phyloP scores from a whole-genome alignment of 129 eudicot genomes.

The Scalesia atractyloides region DNA sequence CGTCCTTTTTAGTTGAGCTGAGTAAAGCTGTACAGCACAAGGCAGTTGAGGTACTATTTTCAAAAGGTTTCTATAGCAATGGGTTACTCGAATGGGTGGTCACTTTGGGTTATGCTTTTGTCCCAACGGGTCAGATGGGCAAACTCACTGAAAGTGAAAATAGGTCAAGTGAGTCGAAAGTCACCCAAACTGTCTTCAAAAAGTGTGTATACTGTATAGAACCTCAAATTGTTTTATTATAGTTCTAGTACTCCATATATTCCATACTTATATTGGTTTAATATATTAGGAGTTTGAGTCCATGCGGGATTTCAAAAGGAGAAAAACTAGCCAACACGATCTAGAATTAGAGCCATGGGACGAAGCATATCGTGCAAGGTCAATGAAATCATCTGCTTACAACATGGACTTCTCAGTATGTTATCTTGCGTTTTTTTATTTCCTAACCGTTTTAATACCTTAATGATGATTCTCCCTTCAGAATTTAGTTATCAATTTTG shows the following conservation, averaged over 20 bases:
- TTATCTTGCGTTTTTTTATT: constrained; percentile 18
- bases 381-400: constrained; percentile 74
- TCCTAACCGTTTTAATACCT: background rate
- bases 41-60: constrained; percentile 76
- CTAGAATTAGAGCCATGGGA: constrained; percentile 92
- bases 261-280: constrained; percentile 14
- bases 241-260: constrained; percentile 1
- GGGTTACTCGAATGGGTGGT: background rate
- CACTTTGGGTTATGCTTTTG: background rate
- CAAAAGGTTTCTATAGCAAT: constrained; percentile 4
- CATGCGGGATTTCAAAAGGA: constrained; percentile 63
- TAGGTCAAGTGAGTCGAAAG: background rate
- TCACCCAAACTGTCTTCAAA: background rate
- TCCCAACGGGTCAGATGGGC: background rate
- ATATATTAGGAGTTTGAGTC: constrained; percentile 64
- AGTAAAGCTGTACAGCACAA: constrained; percentile 69
- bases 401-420: constrained; percentile 66
- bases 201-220: background rate
- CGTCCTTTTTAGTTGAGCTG: constrained; percentile 72
- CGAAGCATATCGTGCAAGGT: constrained; percentile 69
- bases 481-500: background rate
- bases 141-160: background rate
- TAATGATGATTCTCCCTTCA: constrained; percentile 17
- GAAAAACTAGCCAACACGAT: constrained; percentile 41
- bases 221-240: background rate